phyloP scores from a whole-genome alignment of 2,329 filamentous ascomycete genomes.

The Aspergillus sergii region DNA sequence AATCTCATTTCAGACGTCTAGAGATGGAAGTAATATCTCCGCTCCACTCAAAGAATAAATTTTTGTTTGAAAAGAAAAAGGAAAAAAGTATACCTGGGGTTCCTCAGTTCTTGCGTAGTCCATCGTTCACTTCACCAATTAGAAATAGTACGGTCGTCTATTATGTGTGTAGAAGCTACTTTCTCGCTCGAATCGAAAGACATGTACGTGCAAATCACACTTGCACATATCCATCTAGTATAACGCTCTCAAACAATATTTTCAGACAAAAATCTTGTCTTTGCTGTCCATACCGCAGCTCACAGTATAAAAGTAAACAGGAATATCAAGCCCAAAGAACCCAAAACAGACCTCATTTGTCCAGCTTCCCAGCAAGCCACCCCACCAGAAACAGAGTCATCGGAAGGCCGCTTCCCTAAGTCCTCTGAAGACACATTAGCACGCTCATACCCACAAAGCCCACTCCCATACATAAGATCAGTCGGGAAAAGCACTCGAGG shows the following conservation, averaged over 20 bases:
- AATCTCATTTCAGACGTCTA: not conserved
- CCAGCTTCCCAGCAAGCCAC: not conserved
- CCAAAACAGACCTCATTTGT: not conserved
- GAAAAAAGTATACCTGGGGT: not conserved
- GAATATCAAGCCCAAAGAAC: not conserved
- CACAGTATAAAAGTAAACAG: not conserved
- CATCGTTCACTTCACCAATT: not conserved
- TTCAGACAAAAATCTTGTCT: not conserved
- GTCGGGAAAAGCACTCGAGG: conserved; percentile 35
- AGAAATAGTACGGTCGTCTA: no score
- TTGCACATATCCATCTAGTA: not conserved
- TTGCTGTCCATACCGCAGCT: not conserved
- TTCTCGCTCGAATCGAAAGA: not conserved
- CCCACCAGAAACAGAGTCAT: not conserved
- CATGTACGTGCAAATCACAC: not conserved
- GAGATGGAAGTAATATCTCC: not conserved
- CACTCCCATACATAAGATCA: conserved; percentile 32
- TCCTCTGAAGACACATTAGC: conserved; percentile 9
- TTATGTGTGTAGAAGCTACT: not conserved
- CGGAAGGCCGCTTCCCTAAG: not conserved
- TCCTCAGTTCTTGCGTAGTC: no score
- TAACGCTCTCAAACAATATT: not conserved
- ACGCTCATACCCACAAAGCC: conserved; percentile 29
- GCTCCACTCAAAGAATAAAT: not conserved
- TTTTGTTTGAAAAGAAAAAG: not conserved